A percentile compares a stretch with the other conserved stretches of the same genome.
These are phyloP conservation scores for Rhipidocladum racemiflorum DNA, from an alignment of 176 grass and related monocot genomes.

Conservation along the genomic window DNA sequence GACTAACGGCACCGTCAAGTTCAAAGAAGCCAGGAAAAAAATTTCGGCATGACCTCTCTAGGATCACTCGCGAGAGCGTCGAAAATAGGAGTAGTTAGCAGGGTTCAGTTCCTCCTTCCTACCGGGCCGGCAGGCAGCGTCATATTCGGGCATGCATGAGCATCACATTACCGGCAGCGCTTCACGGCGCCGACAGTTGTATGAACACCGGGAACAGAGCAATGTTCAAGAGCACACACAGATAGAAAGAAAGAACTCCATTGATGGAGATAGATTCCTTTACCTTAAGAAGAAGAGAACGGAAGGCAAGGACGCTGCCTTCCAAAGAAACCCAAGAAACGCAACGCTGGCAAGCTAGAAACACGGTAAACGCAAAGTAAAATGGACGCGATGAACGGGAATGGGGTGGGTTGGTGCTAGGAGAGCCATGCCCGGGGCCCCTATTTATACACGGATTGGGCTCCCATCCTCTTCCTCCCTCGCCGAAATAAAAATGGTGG, in stretches of 20 bases:
- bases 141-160: not conserved
- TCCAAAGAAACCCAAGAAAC: slow-evolving; percentile 10
- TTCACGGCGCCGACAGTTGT: not conserved
- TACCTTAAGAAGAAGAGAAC: slow-evolving; percentile 25
- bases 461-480: not conserved
- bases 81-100: not conserved
- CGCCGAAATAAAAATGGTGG: not conserved
- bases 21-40: not conserved
- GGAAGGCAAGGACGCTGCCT: not conserved
- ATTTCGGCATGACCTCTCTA: slow-evolving; percentile 24
- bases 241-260: not conserved
- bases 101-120: not conserved
- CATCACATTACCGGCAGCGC: not conserved
- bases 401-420: slow-evolving; percentile 31
- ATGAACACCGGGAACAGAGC: not conserved
- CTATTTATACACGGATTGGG: slow-evolving; percentile 40
- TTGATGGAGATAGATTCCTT: not conserved
- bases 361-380: slow-evolving; percentile 28
- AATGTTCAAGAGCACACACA: not conserved
- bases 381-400: slow-evolving; percentile 46
- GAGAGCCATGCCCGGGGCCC: not conserved
- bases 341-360: not conserved
- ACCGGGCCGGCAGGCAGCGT: not conserved
- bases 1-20: not conserved
- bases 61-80: not conserved